These are phyloP conservation scores for Pyrus bretschneideri DNA, from an alignment of 306 rosid species.

Conservation along the genomic window DNA sequence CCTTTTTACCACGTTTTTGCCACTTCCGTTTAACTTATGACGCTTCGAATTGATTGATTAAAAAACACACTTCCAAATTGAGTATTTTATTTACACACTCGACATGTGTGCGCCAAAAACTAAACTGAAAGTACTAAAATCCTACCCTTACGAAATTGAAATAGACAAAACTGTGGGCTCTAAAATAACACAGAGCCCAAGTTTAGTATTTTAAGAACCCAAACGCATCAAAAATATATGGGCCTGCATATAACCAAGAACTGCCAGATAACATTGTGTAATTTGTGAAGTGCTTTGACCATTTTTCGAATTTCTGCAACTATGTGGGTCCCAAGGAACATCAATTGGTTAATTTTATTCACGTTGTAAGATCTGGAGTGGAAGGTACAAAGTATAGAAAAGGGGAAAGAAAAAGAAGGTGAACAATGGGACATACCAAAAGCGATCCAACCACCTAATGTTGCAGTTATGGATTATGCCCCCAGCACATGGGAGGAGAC, in stretches of 20 bases:
- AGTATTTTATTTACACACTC: too few relatives aligned
- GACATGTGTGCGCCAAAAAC: too few relatives aligned
- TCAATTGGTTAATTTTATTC: neutral
- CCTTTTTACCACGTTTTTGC: too few relatives aligned
- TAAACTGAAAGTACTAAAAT: neutral
- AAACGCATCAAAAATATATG: neutral
- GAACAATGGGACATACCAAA: neutral
- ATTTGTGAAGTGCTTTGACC: neutral
- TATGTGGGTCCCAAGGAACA: neutral
- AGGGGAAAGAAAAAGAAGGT: neutral
- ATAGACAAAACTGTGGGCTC: neutral
- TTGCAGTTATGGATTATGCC: neutral
- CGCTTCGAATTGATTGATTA: too few relatives aligned
- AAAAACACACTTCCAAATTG: too few relatives aligned
- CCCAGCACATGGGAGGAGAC: slow-evolving; percentile 4
- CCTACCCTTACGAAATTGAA: too few relatives aligned
- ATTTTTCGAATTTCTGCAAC: neutral
- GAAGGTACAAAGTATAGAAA: neutral
- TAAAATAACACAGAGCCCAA: neutral
- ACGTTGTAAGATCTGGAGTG: neutral
- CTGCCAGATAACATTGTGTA: neutral
- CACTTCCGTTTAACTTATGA: neutral
- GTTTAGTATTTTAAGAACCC: neutral
- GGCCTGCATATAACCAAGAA: neutral
- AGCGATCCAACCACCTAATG: neutral